phyloP scores from a whole-genome alignment of 2,329 filamentous ascomycete species.

The Curvularia spicifera region DNA sequence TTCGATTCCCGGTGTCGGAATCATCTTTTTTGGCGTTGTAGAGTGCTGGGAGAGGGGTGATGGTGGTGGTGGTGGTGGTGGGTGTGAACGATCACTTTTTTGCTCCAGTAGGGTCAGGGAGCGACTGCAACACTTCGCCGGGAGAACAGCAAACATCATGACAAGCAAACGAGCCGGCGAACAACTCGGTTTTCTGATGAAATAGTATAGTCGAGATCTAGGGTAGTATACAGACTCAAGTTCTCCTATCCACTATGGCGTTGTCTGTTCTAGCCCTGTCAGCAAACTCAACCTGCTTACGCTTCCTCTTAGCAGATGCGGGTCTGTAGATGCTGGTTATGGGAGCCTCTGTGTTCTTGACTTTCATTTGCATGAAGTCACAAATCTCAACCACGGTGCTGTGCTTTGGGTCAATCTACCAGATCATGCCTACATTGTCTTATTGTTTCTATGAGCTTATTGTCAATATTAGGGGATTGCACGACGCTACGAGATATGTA shows the following conservation, averaged over 20 bases:
- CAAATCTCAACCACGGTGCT: no score
- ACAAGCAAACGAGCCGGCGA: neutral
- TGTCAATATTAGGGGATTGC: neutral
- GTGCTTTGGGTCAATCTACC: neutral
- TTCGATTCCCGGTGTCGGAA: conserved; percentile 26
- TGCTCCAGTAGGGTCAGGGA: neutral
- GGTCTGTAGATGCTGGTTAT: no score
- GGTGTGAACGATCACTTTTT: neutral
- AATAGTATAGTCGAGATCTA: neutral
- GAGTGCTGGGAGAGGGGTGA: neutral
- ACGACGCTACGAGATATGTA: neutral
- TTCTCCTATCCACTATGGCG: neutral
- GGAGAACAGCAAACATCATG: neutral
- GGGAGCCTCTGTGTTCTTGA: no score
- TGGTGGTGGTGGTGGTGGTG: neutral
- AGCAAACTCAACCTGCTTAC: neutral
- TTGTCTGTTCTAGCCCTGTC: neutral
- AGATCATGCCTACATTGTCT: neutral
- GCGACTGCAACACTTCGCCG: neutral
- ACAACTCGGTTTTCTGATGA: neutral
- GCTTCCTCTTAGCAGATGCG: no score
- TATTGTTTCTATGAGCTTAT: neutral
- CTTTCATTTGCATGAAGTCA: no score
- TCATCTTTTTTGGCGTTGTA: conserved; percentile 1
- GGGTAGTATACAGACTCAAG: neutral